These are phyloP conservation scores for Flaveria robusta DNA, from an alignment of 129 eudicot genomes.

Conservation along the genomic window DNA sequence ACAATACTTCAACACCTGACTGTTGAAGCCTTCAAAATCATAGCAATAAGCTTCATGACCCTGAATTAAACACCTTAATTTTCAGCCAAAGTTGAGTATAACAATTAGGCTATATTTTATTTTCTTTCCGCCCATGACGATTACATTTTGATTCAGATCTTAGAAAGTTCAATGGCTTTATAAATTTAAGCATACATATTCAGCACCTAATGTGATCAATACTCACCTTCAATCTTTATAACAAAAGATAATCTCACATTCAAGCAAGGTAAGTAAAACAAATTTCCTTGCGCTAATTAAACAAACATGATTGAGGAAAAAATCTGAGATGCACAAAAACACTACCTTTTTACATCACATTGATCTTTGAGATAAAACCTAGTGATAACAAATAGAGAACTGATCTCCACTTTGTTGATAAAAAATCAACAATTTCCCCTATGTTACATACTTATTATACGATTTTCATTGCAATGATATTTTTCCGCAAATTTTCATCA, in stretches of 20 bases:
- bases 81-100: neutral
- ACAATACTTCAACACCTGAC: conserved; percentile 12
- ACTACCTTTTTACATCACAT: neutral
- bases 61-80: neutral
- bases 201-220: neutral
- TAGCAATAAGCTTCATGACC: neutral
- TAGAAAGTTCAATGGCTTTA: conserved; percentile 10
- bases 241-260: neutral
- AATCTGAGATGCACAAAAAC: conserved; percentile 7
- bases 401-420: conserved; percentile 13
- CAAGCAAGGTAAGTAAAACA: neutral
- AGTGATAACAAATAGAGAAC: neutral
- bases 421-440: neutral
- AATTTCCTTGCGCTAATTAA: conserved; percentile 10
- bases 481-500: neutral
- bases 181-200: neutral
- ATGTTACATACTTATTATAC: neutral
- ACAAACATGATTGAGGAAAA: neutral
- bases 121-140: neutral
- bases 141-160: conserved; percentile 5
- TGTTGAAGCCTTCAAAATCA: conserved; percentile 8
- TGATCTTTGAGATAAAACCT: conserved; percentile 22
- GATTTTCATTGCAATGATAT: conserved; percentile 1
- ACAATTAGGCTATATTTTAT: neutral
- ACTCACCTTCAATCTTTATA: neutral